Conservation (phyloP, 768 basidiomycete genomes). For the Pleurotus platypus region DNA sequence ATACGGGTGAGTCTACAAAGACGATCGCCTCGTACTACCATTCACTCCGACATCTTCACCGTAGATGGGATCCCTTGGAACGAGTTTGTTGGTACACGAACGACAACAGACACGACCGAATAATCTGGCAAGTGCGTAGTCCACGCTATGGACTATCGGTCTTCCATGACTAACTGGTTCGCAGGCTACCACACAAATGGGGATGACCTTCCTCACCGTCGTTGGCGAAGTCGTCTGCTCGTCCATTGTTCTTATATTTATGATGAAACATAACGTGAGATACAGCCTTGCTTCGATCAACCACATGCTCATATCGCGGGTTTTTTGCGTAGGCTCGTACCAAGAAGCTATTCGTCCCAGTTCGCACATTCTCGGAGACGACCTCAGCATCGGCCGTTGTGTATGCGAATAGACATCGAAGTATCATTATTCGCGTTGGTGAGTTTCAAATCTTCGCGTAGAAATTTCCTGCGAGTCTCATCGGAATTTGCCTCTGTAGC, state of each 20-base stretch:
- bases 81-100: slow-evolving; percentile 19
- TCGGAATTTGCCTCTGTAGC: not conserved
- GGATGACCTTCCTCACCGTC: slow-evolving; percentile 9
- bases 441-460: not conserved
- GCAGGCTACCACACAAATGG: slow-evolving; percentile 13
- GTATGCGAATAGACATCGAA: slow-evolving; percentile 4
- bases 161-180: slow-evolving; percentile 2
- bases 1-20: slow-evolving; percentile 14
- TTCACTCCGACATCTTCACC: not conserved
- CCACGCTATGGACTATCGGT: no score
- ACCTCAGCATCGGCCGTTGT: not conserved
- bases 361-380: not conserved
- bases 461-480: not conserved
- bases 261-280: slow-evolving; percentile 9
- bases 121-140: slow-evolving; percentile 13
- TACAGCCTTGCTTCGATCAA: not conserved
- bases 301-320: not conserved
- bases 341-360: not conserved
- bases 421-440: slow-evolving; percentile 11
- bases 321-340: not conserved
- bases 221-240: slow-evolving; percentile 9
- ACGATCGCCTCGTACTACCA: not conserved
- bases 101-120: slow-evolving; percentile 12
- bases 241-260: slow-evolving; percentile 2
- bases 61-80: slow-evolving; percentile 19